Base-by-base conservation (phyloP, 352 stramenopile species). In the Phytopythium aichiense region DNA sequence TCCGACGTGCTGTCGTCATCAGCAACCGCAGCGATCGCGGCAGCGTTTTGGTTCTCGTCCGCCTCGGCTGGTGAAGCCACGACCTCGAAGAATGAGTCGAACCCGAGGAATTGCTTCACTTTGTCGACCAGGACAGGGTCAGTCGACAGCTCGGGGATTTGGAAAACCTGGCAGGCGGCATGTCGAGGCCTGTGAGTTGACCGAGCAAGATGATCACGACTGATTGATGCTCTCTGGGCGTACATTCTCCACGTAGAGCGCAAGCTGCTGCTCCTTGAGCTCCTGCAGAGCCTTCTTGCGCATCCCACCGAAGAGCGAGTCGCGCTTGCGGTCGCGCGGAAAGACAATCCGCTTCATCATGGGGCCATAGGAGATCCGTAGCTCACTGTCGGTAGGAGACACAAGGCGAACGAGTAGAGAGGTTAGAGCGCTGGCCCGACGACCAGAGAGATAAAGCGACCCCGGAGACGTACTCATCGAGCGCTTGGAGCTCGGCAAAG, bases 51-150 rank as follows among this genome's bases (percentile, higher is more conserved):
- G 13, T 33, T 23, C 5, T 54, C 48, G n/a, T 54, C 48, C 16
- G 48, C 38, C 15, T 54, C 48, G 23, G 16, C 33, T 16, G 48
- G 48, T 4, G 48, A 54, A 0, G 48, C 25, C 45, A 77, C 70
- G 31, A 89, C 81, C 53, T 88, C 79, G 43, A 91, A 90, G 66
- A 88, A 91, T 0, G 62, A 68, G 56, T 91, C 65, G 28, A 91
- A 93, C 2, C 69, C 75, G 13, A 93, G 64, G 42, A 91, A 91
- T 8, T 65, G 66, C 33, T 78, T 85, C 40, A 83, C 62, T 65
- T 84, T 83, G 35, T 53, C 54, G 5, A 81, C 59, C 37, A 85
- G 57, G 5, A 57, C 40, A 37, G 72, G 61, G 25, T 88, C 74
- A 9, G 64, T 65, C 25, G 68, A 80, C 23, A 84, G 72, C 40